These are phyloP conservation scores for Antrodiella citrinella DNA, from an alignment of 768 basidiomycete species.

Conservation along the genomic window DNA sequence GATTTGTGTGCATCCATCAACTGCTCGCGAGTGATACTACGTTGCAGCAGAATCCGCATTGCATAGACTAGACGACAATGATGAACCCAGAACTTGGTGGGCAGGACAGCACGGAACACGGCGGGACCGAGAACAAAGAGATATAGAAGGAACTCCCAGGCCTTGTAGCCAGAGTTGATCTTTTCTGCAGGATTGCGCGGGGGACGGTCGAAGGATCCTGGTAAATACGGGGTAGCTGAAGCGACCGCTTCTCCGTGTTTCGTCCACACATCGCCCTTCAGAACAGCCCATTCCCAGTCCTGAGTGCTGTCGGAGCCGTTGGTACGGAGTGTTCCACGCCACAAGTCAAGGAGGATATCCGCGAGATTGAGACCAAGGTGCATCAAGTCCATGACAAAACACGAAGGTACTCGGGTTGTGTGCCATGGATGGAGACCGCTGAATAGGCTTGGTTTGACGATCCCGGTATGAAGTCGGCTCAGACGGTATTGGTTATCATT, in stretches of 20 bases:
- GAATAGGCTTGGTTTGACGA: constrained; percentile 31
- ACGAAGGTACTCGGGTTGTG: constrained; percentile 20
- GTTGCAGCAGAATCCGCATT: constrained; percentile 17
- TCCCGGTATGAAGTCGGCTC: constrained; percentile 22
- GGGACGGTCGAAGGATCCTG: constrained; percentile 32
- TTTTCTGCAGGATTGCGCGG: constrained; percentile 35
- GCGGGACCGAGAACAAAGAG: constrained; percentile 19
- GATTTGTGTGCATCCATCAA: constrained; percentile 16
- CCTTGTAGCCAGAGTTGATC: constrained; percentile 27
- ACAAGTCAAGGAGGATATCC: constrained; percentile 25
- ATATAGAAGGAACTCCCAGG: constrained; percentile 19
- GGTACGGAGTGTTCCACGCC: constrained; percentile 23
- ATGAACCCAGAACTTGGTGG: constrained; percentile 17
- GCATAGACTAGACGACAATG: constrained; percentile 21
- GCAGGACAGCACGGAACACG: constrained; percentile 19
- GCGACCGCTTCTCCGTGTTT: constrained; percentile 28
- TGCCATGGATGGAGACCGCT: constrained; percentile 15
- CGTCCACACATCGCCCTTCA: constrained; percentile 23
- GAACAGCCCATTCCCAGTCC: constrained; percentile 25
- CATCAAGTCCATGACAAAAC: constrained; percentile 31
- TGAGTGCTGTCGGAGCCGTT: constrained; percentile 14
- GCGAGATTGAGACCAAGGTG: constrained; percentile 32
- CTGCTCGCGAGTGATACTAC: constrained; percentile 3
- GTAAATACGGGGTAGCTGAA: constrained; percentile 24
- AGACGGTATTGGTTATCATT: constrained; percentile 21